Evolutionary conservation across 1,284 basidiomycete genomes (phyloP).

Genomic region (Bondarzewia mesenterica): DNA sequence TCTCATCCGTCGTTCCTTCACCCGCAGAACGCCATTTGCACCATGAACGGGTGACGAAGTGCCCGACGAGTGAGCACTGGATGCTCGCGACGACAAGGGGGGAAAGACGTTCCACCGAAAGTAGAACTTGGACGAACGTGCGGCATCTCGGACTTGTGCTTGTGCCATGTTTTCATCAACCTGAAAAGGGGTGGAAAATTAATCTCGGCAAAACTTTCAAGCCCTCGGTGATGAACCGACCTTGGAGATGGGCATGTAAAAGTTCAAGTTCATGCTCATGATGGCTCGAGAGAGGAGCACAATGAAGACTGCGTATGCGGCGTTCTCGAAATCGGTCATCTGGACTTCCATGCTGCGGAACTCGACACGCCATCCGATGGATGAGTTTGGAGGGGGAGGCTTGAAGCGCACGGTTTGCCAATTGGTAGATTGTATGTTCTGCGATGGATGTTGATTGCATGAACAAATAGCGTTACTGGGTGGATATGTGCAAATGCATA

Average conservation of each 20-base stretch:
- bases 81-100: constrained; percentile 30
- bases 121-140: constrained; percentile 69
- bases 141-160: constrained; percentile 83
- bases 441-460: not conserved
- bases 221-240: constrained; percentile 32
- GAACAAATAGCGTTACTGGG: not conserved
- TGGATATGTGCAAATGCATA: too few species aligned
- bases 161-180: constrained; percentile 96
- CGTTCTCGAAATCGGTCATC: constrained; percentile 98
- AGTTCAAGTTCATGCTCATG: constrained; percentile 84
- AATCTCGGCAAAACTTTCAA: not conserved
- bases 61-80: constrained; percentile 43
- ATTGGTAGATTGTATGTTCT: constrained; percentile 99
- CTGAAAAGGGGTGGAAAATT: constrained; percentile 35
- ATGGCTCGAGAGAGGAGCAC: constrained; percentile 93
- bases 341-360: constrained; percentile 99
- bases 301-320: constrained; percentile 91
- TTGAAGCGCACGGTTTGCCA: constrained; percentile 99
- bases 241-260: constrained; percentile 97
- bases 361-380: constrained; percentile 97
- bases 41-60: constrained; percentile 39
- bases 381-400: constrained; percentile 86
- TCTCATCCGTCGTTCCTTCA: constrained; percentile 56
- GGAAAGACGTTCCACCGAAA: constrained; percentile 88
- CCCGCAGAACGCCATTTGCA: constrained; percentile 10